phyloP scores from a whole-genome alignment of 345 rosid species.

The Acer yangbiense region DNA sequence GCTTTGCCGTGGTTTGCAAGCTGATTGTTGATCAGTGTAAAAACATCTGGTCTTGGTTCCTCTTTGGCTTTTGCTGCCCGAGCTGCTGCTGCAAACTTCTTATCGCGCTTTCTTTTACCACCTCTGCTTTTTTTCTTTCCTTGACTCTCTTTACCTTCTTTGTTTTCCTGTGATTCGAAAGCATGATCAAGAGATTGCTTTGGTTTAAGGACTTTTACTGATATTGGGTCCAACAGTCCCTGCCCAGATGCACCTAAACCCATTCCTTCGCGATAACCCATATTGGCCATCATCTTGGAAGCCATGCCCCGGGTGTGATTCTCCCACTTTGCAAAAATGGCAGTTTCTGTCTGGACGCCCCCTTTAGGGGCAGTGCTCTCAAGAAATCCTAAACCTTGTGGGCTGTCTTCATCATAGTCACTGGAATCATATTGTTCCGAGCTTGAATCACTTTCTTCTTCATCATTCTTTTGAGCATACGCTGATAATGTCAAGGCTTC shows the following conservation, averaged over 20 bases:
- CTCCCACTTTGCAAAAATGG: slow-evolving; percentile 92
- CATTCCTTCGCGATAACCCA: slow-evolving; percentile 97
- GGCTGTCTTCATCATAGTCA: slow-evolving; percentile 59
- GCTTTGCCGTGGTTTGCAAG: slow-evolving; percentile 49
- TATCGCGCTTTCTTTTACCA: slow-evolving; percentile 83
- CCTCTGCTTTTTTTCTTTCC: slow-evolving; percentile 80
- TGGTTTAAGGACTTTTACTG: slow-evolving; percentile 80
- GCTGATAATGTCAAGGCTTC: slow-evolving; percentile 61
- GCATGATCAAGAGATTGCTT: slow-evolving; percentile 88
- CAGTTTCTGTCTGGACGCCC: slow-evolving; percentile 78
- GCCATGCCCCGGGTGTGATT: slow-evolving; percentile 94
- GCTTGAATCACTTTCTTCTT: slow-evolving; percentile 59
- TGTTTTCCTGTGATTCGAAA: slow-evolving; percentile 45
- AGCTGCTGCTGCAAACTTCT: slow-evolving; percentile 77
- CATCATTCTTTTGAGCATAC: slow-evolving; percentile 60
- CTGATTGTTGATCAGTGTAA: slow-evolving; percentile 70
- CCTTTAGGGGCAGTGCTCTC: slow-evolving; percentile 51
- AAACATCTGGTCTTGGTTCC: slow-evolving; percentile 73
- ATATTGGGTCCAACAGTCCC: slow-evolving; percentile 80
- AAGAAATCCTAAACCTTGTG: slow-evolving; percentile 71
- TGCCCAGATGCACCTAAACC: slow-evolving; percentile 88
- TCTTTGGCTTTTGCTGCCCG: slow-evolving; percentile 61
- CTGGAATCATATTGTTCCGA: slow-evolving; percentile 58
- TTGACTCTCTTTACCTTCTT: slow-evolving; percentile 45
- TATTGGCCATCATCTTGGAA: slow-evolving; percentile 94